Evolutionary conservation across 768 basidiomycete species (phyloP).

Genomic region (Boletus rubroflammeus): DNA sequence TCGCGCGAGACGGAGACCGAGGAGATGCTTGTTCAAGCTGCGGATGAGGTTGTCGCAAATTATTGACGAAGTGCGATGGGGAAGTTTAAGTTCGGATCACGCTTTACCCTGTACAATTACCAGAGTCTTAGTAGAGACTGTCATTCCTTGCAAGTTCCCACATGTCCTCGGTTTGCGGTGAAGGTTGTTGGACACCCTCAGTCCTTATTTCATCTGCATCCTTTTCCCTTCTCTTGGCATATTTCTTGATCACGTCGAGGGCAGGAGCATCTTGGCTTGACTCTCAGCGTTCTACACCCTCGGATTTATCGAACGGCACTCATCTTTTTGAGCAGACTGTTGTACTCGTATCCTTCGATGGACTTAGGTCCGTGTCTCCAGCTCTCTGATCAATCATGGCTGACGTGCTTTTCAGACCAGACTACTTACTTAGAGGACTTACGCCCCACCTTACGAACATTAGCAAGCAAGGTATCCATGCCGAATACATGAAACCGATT

Average conservation of each 20-base stretch:
- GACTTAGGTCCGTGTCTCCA: slow-evolving; percentile 36
- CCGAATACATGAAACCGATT: slow-evolving; percentile 76
- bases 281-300: not conserved
- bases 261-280: not conserved
- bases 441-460: slow-evolving; percentile 76
- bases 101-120: not conserved
- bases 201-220: slow-evolving; percentile 4
- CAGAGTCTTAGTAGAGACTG: not conserved
- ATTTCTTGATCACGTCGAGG: not conserved
- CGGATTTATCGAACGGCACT: slow-evolving; percentile 66
- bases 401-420: slow-evolving; percentile 44
- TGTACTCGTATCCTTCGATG: slow-evolving; percentile 83
- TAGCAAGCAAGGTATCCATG: slow-evolving; percentile 70
- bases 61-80: slow-evolving; percentile 5
- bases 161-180: not conserved
- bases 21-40: slow-evolving; percentile 64
- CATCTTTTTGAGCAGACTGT: slow-evolving; percentile 75
- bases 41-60: slow-evolving; percentile 27
- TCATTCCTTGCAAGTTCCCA: not conserved
- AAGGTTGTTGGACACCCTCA: not conserved
- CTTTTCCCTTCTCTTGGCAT: slow-evolving; percentile 7
- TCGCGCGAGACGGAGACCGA: slow-evolving; percentile 69
- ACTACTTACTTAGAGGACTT: slow-evolving; percentile 75
- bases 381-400: not conserved
- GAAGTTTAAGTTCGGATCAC: not conserved